A percentile compares a stretch with the other conserved stretches of the same genome.
Evolutionary conservation across 1,284 basidiomycete species (phyloP).

Genomic region (Pyrrhoderma lamaoense): DNA sequence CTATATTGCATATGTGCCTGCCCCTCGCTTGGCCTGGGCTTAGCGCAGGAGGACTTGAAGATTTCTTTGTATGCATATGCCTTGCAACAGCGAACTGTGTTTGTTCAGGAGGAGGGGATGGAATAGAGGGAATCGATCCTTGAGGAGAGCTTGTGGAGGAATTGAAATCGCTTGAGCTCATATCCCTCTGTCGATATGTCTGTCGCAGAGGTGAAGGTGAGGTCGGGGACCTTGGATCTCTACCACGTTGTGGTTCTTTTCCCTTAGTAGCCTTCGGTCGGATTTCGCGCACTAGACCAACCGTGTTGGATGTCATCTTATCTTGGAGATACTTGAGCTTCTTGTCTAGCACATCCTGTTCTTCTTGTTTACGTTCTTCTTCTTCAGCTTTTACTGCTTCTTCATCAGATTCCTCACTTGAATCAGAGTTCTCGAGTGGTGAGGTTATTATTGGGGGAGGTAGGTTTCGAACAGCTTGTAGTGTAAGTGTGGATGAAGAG

Average conservation of each 20-base stretch:
- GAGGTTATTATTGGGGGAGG: conserved; percentile 22
- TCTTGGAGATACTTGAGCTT: conserved; percentile 59
- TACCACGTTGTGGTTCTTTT: conserved; percentile 39
- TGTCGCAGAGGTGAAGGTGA: conserved; percentile 42
- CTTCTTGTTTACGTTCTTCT: conserved; percentile 54
- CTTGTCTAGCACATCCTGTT: conserved; percentile 54
- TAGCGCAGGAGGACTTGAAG: conserved; percentile 51
- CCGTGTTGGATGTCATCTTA: conserved; percentile 62
- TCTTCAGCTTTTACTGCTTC: conserved; percentile 56
- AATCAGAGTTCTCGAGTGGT: conserved; percentile 38
- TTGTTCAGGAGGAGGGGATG: conserved; percentile 53
- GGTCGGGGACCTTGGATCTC: conserved; percentile 33
- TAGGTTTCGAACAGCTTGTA: conserved; percentile 43
- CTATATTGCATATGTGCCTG: conserved; percentile 40
- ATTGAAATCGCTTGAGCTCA: conserved; percentile 20
- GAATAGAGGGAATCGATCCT: conserved; percentile 70
- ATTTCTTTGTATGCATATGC: conserved; percentile 47
- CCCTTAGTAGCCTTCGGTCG: conserved; percentile 28
- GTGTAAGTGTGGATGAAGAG: conserved; percentile 61
- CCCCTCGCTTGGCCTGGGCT: conserved; percentile 45
- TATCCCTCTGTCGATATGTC: conserved; percentile 34
- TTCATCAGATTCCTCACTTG: conserved; percentile 45
- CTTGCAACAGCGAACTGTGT: conserved; percentile 43
- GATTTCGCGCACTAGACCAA: conserved; percentile 59
- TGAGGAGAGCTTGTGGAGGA: conserved; percentile 66